Percentiles rank a stretch among this genome's conserved stretches.
phyloP scores from a whole-genome alignment of 129 eudicot genomes.

The carrot (Daucus carota) region DNA sequence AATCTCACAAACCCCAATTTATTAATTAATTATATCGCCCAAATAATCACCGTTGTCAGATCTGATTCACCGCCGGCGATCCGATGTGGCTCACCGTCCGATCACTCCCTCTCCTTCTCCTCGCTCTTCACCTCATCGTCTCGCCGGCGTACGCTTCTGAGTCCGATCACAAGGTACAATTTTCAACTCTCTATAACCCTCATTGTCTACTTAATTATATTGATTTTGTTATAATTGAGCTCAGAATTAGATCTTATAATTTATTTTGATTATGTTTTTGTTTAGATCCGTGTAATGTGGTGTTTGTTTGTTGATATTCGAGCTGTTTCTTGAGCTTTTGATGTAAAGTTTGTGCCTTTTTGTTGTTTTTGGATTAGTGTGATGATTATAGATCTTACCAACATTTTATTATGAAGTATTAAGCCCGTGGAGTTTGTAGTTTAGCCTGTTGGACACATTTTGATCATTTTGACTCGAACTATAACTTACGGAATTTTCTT shows the following conservation, averaged over 20 bases:
- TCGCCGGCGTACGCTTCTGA: slow-evolving; percentile 63
- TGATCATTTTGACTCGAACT: neutral
- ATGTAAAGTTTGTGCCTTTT: neutral
- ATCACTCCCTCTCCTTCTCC: slow-evolving; percentile 26
- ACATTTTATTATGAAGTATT: too few relatives aligned
- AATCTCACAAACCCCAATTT: too few relatives aligned
- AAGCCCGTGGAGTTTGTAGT: too few relatives aligned
- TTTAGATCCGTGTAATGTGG: slow-evolving; percentile 24
- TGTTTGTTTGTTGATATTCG: neutral
- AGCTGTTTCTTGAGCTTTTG: neutral
- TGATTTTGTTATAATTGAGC: neutral
- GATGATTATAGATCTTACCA: neutral
- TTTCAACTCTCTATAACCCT: slow-evolving; percentile 8
- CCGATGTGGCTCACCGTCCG: slow-evolving; percentile 63
- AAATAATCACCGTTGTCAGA: slow-evolving; percentile 21
- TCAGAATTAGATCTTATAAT: slow-evolving; percentile 22
- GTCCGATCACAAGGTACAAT: slow-evolving; percentile 70
- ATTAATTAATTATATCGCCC: neutral
- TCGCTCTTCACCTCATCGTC: slow-evolving; percentile 25
- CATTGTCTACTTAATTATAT: neutral
- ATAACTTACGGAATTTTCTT: neutral
- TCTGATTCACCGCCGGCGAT: slow-evolving; percentile 45
- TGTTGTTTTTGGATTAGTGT: neutral
- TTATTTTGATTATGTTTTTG: neutral
- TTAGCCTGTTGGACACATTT: neutral